Percentiles rank a stretch among this genome's conserved stretches.
Conservation (phyloP, 768 basidiomycete species). For the Tylopilus rubrobrunneus region DNA sequence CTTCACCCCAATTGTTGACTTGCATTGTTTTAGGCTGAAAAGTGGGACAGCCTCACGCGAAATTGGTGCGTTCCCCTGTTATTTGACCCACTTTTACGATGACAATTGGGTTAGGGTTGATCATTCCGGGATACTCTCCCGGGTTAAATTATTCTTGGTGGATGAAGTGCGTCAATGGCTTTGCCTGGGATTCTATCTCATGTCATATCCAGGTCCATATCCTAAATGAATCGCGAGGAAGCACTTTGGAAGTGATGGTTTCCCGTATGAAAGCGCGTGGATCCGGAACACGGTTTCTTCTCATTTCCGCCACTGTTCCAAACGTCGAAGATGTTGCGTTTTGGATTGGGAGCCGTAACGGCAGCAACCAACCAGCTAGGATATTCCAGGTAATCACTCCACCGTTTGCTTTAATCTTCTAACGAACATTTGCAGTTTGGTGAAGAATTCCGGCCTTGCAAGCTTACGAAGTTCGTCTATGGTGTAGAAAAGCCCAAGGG, state of each 20-base stretch:
- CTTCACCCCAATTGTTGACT: not conserved
- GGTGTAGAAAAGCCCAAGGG: constrained; percentile 58
- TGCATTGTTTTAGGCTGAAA: constrained; percentile 65
- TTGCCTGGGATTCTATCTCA: not conserved
- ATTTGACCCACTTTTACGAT: not conserved
- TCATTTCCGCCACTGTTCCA: constrained; percentile 92
- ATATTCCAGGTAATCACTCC: constrained; percentile 57
- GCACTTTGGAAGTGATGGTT: constrained; percentile 91
- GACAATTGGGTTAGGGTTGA: constrained; percentile 43
- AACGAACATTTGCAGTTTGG: constrained; percentile 61
- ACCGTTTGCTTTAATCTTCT: not conserved
- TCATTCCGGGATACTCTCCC: constrained; percentile 62
- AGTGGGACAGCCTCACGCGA: constrained; percentile 93
- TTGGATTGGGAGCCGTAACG: constrained; percentile 66
- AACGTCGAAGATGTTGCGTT: constrained; percentile 86
- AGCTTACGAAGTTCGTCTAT: constrained; percentile 67
- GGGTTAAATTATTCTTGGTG: constrained; percentile 80
- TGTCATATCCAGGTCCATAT: constrained; percentile 70
- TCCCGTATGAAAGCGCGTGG: constrained; percentile 86
- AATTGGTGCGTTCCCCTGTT: constrained; percentile 64
- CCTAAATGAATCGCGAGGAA: constrained; percentile 85
- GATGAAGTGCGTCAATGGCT: constrained; percentile 60
- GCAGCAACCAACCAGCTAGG: constrained; percentile 42
- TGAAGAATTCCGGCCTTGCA: constrained; percentile 88
- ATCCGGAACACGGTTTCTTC: constrained; percentile 70